Percentiles rank a stretch among this genome's conserved stretches.
Evolutionary conservation across 805 yeast genomes (phyloP).

Genomic region (Yarrowia porcina): DNA sequence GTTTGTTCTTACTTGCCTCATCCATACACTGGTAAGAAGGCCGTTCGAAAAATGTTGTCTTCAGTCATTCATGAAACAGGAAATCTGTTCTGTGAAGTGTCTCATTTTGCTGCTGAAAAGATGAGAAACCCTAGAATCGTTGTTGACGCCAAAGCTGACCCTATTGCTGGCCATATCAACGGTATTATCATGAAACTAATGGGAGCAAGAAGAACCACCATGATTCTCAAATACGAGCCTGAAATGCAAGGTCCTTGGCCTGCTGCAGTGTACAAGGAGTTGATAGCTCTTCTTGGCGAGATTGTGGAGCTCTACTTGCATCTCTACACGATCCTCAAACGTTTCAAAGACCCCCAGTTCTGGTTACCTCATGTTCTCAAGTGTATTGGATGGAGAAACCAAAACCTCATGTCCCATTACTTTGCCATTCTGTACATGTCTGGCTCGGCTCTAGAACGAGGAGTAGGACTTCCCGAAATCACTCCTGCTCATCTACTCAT

Average conservation of each 20-base stretch:
- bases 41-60: slow-evolving; percentile 36
- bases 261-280: slow-evolving; percentile 34
- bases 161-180: slow-evolving; percentile 29
- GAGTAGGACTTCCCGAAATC: slow-evolving; percentile 37
- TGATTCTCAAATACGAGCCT: slow-evolving; percentile 38
- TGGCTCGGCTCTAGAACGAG: slow-evolving; percentile 34
- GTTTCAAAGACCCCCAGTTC: slow-evolving; percentile 31
- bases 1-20: slow-evolving; percentile 37
- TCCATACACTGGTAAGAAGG: slow-evolving; percentile 37
- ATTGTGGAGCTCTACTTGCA: slow-evolving; percentile 33
- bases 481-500: slow-evolving; percentile 35
- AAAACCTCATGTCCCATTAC: slow-evolving; percentile 33
- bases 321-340: slow-evolving; percentile 34
- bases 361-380: slow-evolving; percentile 31
- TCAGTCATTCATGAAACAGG: slow-evolving; percentile 33
- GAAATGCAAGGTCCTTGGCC: slow-evolving; percentile 39
- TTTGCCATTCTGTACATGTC: slow-evolving; percentile 38
- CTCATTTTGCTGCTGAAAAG: slow-evolving; percentile 36
- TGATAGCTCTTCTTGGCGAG: slow-evolving; percentile 34
- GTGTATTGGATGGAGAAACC: slow-evolving; percentile 37
- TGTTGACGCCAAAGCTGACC: slow-evolving; percentile 32
- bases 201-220: slow-evolving; percentile 4
- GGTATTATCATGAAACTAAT: slow-evolving; percentile 28
- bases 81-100: slow-evolving; percentile 35
- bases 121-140: slow-evolving; percentile 30